Evolutionary conservation across 495 filamentous ascomycete species (phyloP).

Genomic region (Wilcoxina mikolae): DNA sequence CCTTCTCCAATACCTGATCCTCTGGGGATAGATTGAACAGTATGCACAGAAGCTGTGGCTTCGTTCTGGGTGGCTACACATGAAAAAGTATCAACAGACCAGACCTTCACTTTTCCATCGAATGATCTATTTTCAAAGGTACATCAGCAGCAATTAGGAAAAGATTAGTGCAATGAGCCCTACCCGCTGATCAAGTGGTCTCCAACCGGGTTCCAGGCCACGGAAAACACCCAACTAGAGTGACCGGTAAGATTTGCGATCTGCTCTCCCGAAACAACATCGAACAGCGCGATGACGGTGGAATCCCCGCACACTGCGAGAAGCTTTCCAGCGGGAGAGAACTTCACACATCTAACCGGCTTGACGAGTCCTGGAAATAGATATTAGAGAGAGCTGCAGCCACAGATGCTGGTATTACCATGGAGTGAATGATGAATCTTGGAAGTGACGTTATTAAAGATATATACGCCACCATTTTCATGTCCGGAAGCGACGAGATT

Average conservation of each 20-base stretch:
- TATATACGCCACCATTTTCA: conserved; percentile 81
- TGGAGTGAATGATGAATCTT: conserved; percentile 73
- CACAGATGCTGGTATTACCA: conserved; percentile 39
- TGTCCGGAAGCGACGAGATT: conserved; percentile 81
- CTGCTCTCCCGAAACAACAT: conserved; percentile 81
- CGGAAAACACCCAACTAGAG: conserved; percentile 67
- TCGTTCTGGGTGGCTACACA: conserved; percentile 93
- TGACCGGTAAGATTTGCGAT: conserved; percentile 70
- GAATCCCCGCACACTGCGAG: conserved; percentile 90
- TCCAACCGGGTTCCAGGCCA: conserved; percentile 89
- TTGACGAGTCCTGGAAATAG: conserved; percentile 55
- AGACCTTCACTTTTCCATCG: conserved; percentile 89
- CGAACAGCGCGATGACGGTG: conserved; percentile 76
- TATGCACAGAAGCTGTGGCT: conserved; percentile 74
- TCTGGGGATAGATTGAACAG: conserved; percentile 77
- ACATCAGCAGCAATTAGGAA: not conserved
- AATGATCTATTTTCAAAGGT: conserved; percentile 51
- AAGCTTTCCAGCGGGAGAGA: conserved; percentile 68
- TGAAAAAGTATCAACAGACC: conserved; percentile 63
- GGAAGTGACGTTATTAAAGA: conserved; percentile 83
- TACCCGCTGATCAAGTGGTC: conserved; percentile 81
- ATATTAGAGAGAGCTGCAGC: not conserved
- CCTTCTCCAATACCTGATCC: conserved; percentile 54
- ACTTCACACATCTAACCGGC: conserved; percentile 66
- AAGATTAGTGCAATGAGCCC: conserved; percentile 15